Percentiles rank a stretch among this genome's conserved stretches.
These are phyloP conservation scores for Paraphaeosphaeria minitans DNA, from an alignment of 2,329 filamentous ascomycete species.

Conservation along the genomic window DNA sequence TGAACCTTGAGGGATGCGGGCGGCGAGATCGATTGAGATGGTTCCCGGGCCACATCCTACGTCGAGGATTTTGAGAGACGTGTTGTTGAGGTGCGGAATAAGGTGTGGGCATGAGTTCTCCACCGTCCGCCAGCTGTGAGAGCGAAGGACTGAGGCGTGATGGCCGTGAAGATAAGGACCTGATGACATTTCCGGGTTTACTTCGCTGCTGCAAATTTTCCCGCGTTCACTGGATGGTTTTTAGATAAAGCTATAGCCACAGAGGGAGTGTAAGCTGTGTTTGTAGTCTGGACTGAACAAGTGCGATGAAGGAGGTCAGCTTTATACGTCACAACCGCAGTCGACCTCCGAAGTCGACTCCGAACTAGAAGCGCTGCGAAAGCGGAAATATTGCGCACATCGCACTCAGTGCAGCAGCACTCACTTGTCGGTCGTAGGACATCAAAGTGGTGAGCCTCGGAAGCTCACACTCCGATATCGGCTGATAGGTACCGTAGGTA, in stretches of 20 bases:
- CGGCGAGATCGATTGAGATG: slow-evolving; percentile 52
- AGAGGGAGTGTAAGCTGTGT: neutral
- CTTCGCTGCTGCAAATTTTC: neutral
- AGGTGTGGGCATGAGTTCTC: slow-evolving; percentile 51
- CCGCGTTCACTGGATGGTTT: neutral
- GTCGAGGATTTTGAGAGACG: slow-evolving; percentile 50
- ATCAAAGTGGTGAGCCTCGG: neutral
- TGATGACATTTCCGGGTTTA: neutral
- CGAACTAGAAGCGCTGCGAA: neutral
- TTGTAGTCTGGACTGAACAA: neutral
- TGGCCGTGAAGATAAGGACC: slow-evolving; percentile 50
- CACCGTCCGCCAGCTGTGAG: slow-evolving; percentile 53
- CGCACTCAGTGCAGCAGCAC: neutral
- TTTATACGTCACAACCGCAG: neutral
- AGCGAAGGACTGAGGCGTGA: slow-evolving; percentile 47
- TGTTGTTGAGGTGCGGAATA: slow-evolving; percentile 36
- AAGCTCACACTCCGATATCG: neutral
- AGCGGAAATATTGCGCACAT: neutral
- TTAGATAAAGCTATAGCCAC: neutral
- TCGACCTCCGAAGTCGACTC: neutral
- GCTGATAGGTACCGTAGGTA: too few relatives aligned
- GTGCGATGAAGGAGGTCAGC: neutral
- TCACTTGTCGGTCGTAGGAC: neutral
- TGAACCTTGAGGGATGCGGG: slow-evolving; percentile 50
- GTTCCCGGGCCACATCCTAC: slow-evolving; percentile 57